Evolutionary conservation across 805 yeast species (phyloP).

Genomic region (Teunomyces aglyptinius): DNA sequence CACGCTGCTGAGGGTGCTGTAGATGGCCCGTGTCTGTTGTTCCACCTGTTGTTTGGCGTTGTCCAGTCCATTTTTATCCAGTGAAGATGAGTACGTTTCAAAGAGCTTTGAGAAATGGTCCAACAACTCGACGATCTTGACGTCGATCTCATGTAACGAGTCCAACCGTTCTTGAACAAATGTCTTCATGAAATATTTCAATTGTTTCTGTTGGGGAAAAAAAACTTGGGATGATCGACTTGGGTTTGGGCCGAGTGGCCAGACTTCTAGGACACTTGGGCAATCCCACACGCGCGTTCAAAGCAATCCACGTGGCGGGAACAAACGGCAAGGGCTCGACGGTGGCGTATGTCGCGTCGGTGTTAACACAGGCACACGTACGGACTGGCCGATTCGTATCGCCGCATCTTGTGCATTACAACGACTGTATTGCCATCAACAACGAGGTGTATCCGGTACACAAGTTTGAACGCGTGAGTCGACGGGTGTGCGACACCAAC

Average conservation of each 20-base stretch:
- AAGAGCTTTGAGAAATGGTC: conserved; percentile 49
- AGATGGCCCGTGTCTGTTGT: conserved; percentile 46
- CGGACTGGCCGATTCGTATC: conserved; percentile 81
- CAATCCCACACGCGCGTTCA: conserved; percentile 63
- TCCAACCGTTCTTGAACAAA: conserved; percentile 53
- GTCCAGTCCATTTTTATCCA: conserved; percentile 15
- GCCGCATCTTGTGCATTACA: conserved; percentile 73
- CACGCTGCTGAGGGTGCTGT: conserved; percentile 53
- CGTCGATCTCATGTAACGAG: conserved; percentile 51
- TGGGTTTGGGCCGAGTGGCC: conserved; percentile 35
- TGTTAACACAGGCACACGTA: conserved; percentile 48
- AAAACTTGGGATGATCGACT: conserved; percentile 30
- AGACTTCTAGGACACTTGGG: conserved; percentile 47
- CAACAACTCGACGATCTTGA: conserved; percentile 49
- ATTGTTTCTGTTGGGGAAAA: no score
- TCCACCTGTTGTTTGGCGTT: conserved; percentile 38
- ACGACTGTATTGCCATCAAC: conserved; percentile 74
- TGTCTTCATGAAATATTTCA: conserved; percentile 10
- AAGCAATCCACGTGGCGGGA: conserved; percentile 89
- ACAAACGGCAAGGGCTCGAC: conserved; percentile 97
- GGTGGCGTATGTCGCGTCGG: conserved; percentile 73
- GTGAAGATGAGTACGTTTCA: conserved; percentile 35
- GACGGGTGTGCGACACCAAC: conserved; percentile 43
- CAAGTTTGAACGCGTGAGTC: conserved; percentile 47
- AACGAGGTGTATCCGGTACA: conserved; percentile 50